Evolutionary conservation across 2,329 filamentous ascomycete species (phyloP).

Genomic region (Xylogone sp.): DNA sequence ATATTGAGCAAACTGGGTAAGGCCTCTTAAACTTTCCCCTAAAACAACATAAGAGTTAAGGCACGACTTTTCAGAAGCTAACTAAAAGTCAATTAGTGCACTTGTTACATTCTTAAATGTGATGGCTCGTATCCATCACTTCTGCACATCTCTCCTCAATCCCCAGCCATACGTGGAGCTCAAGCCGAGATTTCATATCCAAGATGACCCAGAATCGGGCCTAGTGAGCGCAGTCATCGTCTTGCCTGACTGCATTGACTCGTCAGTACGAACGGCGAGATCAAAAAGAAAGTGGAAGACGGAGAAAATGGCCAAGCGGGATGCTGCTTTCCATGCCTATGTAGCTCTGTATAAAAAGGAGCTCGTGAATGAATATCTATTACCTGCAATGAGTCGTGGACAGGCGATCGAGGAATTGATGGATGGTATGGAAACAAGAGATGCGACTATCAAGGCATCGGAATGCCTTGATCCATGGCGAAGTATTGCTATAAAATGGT

Average conservation of each 20-base stretch:
- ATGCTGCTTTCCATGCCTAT: conserved; percentile 77
- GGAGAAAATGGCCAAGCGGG: conserved; percentile 59
- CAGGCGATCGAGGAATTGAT: conserved; percentile 34
- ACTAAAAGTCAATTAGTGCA: conserved; percentile 38
- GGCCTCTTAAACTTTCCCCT: too few relatives aligned
- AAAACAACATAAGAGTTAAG: too few relatives aligned
- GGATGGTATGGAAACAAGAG: conserved; percentile 36
- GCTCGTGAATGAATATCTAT: conserved; percentile 72
- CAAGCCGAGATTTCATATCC: conserved; percentile 61
- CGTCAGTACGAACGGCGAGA: conserved; percentile 49
- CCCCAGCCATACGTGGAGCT: conserved; percentile 57
- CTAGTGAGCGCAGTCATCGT: conserved; percentile 57
- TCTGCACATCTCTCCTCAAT: conserved; percentile 58
- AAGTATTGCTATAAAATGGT: conserved; percentile 28
- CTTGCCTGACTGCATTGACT: conserved; percentile 68
- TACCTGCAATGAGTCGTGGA: conserved; percentile 50
- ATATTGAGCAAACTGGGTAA: conserved; percentile 41
- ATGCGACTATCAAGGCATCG: conserved; percentile 30
- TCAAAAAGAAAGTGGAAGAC: conserved; percentile 61
- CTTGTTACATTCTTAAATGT: conserved; percentile 71
- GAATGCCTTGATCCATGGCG: conserved; percentile 34
- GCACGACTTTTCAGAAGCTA: too few relatives aligned
- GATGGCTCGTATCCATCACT: conserved; percentile 74
- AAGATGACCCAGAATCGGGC: conserved; percentile 34
- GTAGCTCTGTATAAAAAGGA: conserved; percentile 63